Percentiles rank a stretch among this genome's conserved stretches.
Conservation (phyloP, 2,329 filamentous ascomycete species). For the Pleoardoris graminearum region DNA sequence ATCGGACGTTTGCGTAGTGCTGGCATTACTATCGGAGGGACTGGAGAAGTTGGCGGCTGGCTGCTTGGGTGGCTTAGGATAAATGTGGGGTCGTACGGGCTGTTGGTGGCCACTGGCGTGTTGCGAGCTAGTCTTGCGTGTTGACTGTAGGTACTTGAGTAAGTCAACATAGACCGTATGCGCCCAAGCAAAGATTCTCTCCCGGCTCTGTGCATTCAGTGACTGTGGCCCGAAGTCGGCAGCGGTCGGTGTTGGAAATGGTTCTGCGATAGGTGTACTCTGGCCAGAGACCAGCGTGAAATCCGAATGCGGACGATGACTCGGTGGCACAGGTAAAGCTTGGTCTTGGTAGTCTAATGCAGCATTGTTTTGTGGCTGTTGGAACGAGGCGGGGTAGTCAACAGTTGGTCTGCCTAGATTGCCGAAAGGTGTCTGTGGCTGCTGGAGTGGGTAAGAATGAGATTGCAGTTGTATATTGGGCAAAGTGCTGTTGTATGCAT, state of each 20-base stretch:
- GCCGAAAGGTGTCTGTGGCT: conserved; percentile 28
- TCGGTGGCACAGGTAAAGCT: conserved; percentile 20
- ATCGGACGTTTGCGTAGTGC: conserved; percentile 35
- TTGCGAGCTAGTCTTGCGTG: conserved; percentile 46
- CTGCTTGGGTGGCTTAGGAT: conserved; percentile 63
- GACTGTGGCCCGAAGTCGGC: conserved; percentile 49
- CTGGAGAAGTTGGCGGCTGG: conserved; percentile 55
- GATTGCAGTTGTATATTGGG: conserved; percentile 33
- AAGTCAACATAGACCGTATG: conserved; percentile 55
- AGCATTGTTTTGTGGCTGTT: conserved; percentile 27
- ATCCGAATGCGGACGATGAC: conserved; percentile 29
- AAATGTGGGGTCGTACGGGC: conserved; percentile 59
- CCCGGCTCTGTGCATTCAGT: conserved; percentile 48
- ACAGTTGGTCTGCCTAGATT: conserved; percentile 24
- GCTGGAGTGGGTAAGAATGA: conserved; percentile 31
- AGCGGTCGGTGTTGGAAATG: conserved; percentile 22
- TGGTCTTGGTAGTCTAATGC: conserved; percentile 35
- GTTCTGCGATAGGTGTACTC: conserved; percentile 31
- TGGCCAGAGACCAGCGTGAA: conserved; percentile 33
- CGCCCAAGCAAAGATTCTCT: conserved; percentile 52
- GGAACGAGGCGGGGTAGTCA: conserved; percentile 31
- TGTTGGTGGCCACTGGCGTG: conserved; percentile 49
- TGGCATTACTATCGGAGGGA: conserved; percentile 24
- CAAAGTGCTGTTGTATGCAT: conserved; percentile 31
- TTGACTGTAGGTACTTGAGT: conserved; percentile 53